Conservation (phyloP, 495 filamentous ascomycete genomes). For the Neurospora sp. region DNA sequence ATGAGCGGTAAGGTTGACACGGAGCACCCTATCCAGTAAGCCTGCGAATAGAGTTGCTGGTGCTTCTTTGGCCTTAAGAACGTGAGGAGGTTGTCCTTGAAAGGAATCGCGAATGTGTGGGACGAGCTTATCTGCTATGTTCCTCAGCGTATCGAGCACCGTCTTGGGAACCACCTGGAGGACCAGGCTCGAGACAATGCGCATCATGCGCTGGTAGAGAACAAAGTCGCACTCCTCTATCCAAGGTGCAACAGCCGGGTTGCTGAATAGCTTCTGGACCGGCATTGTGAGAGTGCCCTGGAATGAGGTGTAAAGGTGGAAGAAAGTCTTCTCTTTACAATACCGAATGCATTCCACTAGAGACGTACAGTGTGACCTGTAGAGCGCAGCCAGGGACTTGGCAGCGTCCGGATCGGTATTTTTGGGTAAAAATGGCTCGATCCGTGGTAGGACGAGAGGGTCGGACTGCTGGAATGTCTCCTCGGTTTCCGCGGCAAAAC, state of each 20-base stretch:
- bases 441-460: slow-evolving; percentile 63
- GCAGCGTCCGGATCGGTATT: slow-evolving; percentile 76
- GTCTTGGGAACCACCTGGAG: slow-evolving; percentile 79
- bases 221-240: slow-evolving; percentile 90
- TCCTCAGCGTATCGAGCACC: slow-evolving; percentile 74
- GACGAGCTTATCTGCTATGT: slow-evolving; percentile 70
- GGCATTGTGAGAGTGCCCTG: slow-evolving; percentile 93
- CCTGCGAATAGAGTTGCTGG: slow-evolving; percentile 85
- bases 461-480: slow-evolving; percentile 48
- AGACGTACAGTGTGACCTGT: slow-evolving; percentile 88
- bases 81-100: slow-evolving; percentile 68
- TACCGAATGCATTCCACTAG: slow-evolving; percentile 90
- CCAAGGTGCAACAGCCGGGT: slow-evolving; percentile 78
- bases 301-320: slow-evolving; percentile 91
- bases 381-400: slow-evolving; percentile 71
- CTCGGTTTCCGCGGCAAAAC: slow-evolving; percentile 49
- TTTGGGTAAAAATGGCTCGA: slow-evolving; percentile 62
- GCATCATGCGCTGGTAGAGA: slow-evolving; percentile 93
- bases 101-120: slow-evolving; percentile 71
- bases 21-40: slow-evolving; percentile 71
- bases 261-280: slow-evolving; percentile 85
- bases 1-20: slow-evolving; percentile 86
- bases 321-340: slow-evolving; percentile 89
- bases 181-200: slow-evolving; percentile 72
- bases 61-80: slow-evolving; percentile 72